Evolutionary conservation across 768 basidiomycete species (phyloP).

Genomic region (Boletus rex-veris): DNA sequence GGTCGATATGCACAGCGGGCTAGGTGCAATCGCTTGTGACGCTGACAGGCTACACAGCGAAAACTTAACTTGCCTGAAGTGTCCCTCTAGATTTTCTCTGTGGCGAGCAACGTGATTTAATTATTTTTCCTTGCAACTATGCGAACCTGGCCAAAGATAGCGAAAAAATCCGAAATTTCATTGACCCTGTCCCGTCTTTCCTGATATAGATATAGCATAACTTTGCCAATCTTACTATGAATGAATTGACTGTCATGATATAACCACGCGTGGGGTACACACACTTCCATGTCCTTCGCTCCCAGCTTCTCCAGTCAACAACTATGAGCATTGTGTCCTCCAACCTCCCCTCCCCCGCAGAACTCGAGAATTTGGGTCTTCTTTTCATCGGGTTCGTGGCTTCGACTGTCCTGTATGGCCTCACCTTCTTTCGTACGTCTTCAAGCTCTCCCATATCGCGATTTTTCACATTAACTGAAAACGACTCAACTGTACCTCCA

Average conservation of each 20-base stretch:
- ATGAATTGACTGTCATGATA: slow-evolving; percentile 6
- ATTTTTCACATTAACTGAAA: neutral
- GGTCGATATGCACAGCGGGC: too few species aligned
- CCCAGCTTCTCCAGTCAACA: neutral
- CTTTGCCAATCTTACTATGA: neutral
- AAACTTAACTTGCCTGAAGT: too few species aligned
- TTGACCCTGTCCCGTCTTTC: neutral
- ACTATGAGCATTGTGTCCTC: slow-evolving; percentile 15
- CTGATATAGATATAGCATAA: slow-evolving; percentile 4
- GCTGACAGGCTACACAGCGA: too few species aligned
- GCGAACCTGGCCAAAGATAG: too few species aligned
- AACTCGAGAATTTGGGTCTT: slow-evolving; percentile 24
- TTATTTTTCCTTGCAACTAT: too few species aligned
- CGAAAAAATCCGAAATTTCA: too few species aligned
- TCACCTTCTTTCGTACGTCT: slow-evolving; percentile 34
- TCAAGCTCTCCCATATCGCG: neutral
- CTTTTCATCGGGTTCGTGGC: slow-evolving; percentile 29
- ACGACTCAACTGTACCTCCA: neutral
- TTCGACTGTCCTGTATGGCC: slow-evolving; percentile 29
- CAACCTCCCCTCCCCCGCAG: slow-evolving; percentile 12
- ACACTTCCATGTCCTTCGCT: neutral
- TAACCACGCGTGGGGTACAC: neutral
- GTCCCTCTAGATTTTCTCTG: too few species aligned
- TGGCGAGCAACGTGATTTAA: too few species aligned
- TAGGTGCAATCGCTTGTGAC: too few species aligned